Base-by-base conservation (phyloP, 768 basidiomycete genomes). In the Lactarius hatsudake region DNA sequence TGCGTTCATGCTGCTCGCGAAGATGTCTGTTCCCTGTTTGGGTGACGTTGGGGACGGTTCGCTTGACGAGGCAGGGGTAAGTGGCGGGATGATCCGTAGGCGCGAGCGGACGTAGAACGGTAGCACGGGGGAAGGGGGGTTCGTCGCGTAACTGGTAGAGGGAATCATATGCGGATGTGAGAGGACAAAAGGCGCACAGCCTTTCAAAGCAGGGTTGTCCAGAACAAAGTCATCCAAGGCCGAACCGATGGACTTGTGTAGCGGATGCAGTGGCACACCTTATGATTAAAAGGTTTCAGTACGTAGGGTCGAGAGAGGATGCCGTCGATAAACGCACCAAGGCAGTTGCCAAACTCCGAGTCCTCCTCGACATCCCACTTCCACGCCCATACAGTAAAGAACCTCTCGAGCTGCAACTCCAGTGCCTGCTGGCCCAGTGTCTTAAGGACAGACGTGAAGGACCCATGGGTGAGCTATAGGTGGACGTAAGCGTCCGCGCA, bases 311-410 rank as follows among this genome's bases (percentile, higher is more conserved):
- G 55, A 34, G 26, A 12, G 15, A 40, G 34, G 13, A 30, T 17
- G 28, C 2, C 5, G 51, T 62, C 26, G 43, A 23, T 42, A 42
- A 45, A 73, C 81, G 61, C 74, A 87, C 87, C 87, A 40, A 90
- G 79, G 70, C 85, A 82, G 57, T 80, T 74, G 51, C 78, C 80
- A 69, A 93, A 86, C 30, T 83, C 80, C 36, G 80, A 73, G 32
- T 81, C 81, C 42, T 83, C 82, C 70, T 89, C 86, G 56, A 91
- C 70, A 69, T 92, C 85, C 91, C 91, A 94, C 28, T 84, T 84
- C 93, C 93, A 94, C 6, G 90, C 91, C 93, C 93, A 94, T 5
- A 90, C 81, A 28, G 90, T 91, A 74, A 92, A 94, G 76, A 93
- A 94, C 53, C 89, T 80, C 73, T 94, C 93, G 20, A 94, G 75